Percentiles rank a stretch among this genome's conserved stretches.
Evolutionary conservation across 176 grass and related monocot genomes (phyloP).

Genomic region (Oryza glaberrima): DNA sequence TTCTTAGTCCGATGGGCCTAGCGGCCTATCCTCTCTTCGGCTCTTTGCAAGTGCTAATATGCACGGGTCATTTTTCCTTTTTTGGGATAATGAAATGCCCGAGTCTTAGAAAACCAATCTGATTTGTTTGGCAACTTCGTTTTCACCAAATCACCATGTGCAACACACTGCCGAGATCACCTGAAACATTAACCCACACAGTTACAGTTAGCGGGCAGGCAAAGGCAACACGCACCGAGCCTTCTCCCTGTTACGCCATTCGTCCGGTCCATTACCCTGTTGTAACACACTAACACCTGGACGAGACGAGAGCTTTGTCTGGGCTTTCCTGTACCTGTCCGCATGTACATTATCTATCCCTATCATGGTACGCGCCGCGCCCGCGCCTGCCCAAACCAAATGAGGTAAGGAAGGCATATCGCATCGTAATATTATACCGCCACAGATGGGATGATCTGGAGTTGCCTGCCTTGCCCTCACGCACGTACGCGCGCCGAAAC

Average conservation of each 20-base stretch:
- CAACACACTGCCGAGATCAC: neutral
- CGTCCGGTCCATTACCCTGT: too few relatives aligned
- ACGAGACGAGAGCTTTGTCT: too few relatives aligned
- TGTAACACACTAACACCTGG: neutral
- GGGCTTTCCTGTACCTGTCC: too few relatives aligned
- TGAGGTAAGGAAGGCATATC: neutral
- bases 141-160: neutral
- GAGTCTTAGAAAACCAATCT: too few relatives aligned
- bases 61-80: too few relatives aligned
- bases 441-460: neutral
- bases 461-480: neutral
- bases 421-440: too few relatives aligned
- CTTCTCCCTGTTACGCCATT: neutral
- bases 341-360: too few relatives aligned
- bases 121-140: too few relatives aligned
- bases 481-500: neutral
- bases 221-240: too few relatives aligned
- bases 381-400: neutral
- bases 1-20: neutral
- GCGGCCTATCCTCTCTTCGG: neutral
- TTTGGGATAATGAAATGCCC: too few relatives aligned
- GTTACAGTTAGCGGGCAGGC: neutral
- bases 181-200: neutral
- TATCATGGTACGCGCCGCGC: too few relatives aligned
- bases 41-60: neutral